A percentile compares a stretch with the other conserved stretches of the same genome.
phyloP scores from a whole-genome alignment of 1,284 basidiomycete genomes.

The Cryptococcus hybrid region DNA sequence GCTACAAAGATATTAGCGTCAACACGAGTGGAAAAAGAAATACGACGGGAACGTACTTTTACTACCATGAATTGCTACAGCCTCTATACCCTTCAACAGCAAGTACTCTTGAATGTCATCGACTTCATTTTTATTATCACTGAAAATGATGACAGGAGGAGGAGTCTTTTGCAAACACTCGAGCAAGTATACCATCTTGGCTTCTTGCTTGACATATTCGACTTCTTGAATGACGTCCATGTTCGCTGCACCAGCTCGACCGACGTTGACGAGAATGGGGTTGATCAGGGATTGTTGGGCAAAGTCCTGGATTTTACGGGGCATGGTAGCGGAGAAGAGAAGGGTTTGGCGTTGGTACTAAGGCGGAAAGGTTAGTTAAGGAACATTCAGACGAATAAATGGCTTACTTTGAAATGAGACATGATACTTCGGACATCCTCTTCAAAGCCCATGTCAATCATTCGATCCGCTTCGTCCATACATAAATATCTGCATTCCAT shows the following conservation, averaged over 20 bases:
- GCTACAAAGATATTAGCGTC: conserved; percentile 55
- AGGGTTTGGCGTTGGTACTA: conserved; percentile 95
- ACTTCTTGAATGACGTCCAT: conserved; percentile 96
- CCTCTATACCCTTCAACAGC: conserved; percentile 93
- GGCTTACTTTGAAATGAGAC: conserved; percentile 87
- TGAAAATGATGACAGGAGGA: conserved; percentile 96
- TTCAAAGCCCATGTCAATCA: conserved; percentile 99
- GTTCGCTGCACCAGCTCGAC: conserved; percentile 95
- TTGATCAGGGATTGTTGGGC: conserved; percentile 91
- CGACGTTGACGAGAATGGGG: conserved; percentile 94
- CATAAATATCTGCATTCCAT: conserved; percentile 65
- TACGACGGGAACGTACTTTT: conserved; percentile 64
- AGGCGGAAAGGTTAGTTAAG: background rate
- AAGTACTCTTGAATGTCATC: conserved; percentile 99
- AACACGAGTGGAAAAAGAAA: background rate
- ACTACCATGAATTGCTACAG: conserved; percentile 97
- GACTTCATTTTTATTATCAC: conserved; percentile 99
- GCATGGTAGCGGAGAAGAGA: conserved; percentile 98
- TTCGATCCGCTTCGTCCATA: conserved; percentile 98
- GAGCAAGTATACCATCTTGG: conserved; percentile 97
- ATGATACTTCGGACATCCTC: conserved; percentile 98
- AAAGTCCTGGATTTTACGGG: conserved; percentile 97
- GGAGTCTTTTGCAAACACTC: conserved; percentile 99
- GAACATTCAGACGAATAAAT: background rate
- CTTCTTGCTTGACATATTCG: conserved; percentile 98